Conservation (phyloP, 495 filamentous ascomycete genomes). For the Aspergillus ostianus region DNA sequence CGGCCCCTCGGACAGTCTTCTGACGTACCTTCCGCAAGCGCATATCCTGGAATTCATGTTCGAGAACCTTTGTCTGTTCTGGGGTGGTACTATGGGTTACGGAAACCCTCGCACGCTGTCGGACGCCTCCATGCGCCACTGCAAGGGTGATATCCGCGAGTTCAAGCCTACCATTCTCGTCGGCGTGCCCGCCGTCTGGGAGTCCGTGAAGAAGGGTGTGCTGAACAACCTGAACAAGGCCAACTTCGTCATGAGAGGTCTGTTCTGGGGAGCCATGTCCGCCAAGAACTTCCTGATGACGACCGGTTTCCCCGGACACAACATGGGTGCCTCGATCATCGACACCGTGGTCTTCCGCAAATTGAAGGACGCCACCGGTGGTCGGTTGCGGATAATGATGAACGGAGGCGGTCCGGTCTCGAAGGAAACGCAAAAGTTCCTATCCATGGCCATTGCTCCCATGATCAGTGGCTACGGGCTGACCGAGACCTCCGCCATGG, state of each 20-base stretch:
- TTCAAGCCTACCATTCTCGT: constrained; percentile 89
- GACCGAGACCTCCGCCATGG: constrained; percentile 95
- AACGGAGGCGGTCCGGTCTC: constrained; percentile 85
- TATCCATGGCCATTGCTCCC: constrained; percentile 82
- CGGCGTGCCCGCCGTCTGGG: constrained; percentile 96
- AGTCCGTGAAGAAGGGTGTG: constrained; percentile 97
- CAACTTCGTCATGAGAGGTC: constrained; percentile 66
- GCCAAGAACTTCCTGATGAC: constrained; percentile 79
- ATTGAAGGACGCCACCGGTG: constrained; percentile 87
- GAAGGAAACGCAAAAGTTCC: constrained; percentile 82
- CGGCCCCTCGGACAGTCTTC: constrained; percentile 77
- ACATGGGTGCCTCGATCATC: constrained; percentile 59
- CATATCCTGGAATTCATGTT: constrained; percentile 99
- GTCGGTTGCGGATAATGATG: constrained; percentile 75
- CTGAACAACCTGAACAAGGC: constrained; percentile 78
- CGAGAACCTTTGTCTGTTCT: constrained; percentile 87
- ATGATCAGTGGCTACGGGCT: constrained; percentile 95
- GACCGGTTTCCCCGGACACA: constrained; percentile 69
- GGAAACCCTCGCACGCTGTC: constrained; percentile 92
- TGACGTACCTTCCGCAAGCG: constrained; percentile 90
- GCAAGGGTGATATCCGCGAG: constrained; percentile 92
- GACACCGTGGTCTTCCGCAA: constrained; percentile 86
- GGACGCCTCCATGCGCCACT: constrained; percentile 85
- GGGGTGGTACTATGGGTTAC: constrained; percentile 97
- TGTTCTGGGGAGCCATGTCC: constrained; percentile 91